Evolutionary conservation across 164 flowering plant genomes (phyloP), one percentile per base, ranked within the genome.

Genomic region (Macadamia tetraphylla): DNA sequence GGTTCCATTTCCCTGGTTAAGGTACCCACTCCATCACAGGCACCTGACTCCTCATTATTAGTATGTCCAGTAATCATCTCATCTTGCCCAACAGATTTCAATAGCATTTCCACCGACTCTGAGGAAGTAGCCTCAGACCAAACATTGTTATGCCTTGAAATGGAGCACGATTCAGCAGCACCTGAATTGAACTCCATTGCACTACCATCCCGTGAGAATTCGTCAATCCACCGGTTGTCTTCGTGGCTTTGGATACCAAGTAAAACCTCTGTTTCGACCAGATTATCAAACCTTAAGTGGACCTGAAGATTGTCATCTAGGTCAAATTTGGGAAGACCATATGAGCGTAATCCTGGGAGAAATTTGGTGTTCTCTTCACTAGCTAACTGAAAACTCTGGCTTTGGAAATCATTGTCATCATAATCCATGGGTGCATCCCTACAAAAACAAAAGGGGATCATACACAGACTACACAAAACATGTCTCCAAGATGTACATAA

Each of bases 61-160:
- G 74, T 73, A 74, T 81, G 81, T 48, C 75, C 79, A 11, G 80
- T 81, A 62, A 81, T 75, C 79, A 76, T 80, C 63, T 92, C 98
- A 74, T 92, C 99, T 82, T 95, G 91, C 30, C 97, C 91, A 76
- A 91, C 94, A 62, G 98, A 87, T 67, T 94, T 92, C 81, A 94
- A 71, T 68, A 94, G 69, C 97, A 94, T 88, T 81, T 94, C 97
- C 77, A 94, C 99, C 74, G 98, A 90, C 81, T 95, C 99, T 64
- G 90, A 85, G 69, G 98, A 95, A 52, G 98, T 83, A 64, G 96
- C 98, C 84, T 91, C 98, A 44, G 95, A 94, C 97, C 98, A 94
- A 64, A 92, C 98, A 92, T 92, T 87, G 68, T 82, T 82, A 66
- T 73, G 82, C 75, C 97, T 86, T 51, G 85, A 81, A 71, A 94